These are phyloP conservation scores for Przewalskia tangutica DNA, from an alignment of 257 asterid genomes.

Conservation along the genomic window DNA sequence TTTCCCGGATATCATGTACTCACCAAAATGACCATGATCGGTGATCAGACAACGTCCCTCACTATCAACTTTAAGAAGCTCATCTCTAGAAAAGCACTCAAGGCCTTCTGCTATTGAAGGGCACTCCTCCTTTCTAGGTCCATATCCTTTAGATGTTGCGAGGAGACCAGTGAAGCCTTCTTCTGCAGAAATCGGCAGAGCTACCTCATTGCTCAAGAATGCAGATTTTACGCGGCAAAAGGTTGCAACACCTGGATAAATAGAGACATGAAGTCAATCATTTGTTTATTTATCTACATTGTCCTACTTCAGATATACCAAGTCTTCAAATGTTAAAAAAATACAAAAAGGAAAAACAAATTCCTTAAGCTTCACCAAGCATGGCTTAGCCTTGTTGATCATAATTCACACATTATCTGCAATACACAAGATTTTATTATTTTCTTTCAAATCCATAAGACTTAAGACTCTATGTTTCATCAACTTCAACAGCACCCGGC, in stretches of 20 bases:
- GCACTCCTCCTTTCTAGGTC: constrained; percentile 34
- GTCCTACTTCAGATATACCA: background rate
- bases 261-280: background rate
- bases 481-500: background rate
- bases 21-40: constrained; percentile 86
- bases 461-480: background rate
- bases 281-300: background rate
- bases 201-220: constrained; percentile 62
- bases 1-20: constrained; percentile 14
- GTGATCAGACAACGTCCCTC: constrained; percentile 96
- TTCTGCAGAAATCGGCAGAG: constrained; percentile 77
- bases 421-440: background rate
- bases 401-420: background rate
- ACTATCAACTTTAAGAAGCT: constrained; percentile 67
- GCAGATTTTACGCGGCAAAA: constrained; percentile 86
- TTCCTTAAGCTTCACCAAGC: background rate
- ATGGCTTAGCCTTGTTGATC: background rate
- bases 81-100: constrained; percentile 53
- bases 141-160: constrained; percentile 30
- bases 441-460: background rate
- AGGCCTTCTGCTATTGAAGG: constrained; percentile 38
- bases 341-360: background rate
- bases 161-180: constrained; percentile 91
- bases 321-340: background rate
- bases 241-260: constrained; percentile 76